A percentile compares a stretch with the other conserved stretches of the same genome.
phyloP scores from a whole-genome alignment of 108 stramenopile genomes.

The Skeletonema menzelii region DNA sequence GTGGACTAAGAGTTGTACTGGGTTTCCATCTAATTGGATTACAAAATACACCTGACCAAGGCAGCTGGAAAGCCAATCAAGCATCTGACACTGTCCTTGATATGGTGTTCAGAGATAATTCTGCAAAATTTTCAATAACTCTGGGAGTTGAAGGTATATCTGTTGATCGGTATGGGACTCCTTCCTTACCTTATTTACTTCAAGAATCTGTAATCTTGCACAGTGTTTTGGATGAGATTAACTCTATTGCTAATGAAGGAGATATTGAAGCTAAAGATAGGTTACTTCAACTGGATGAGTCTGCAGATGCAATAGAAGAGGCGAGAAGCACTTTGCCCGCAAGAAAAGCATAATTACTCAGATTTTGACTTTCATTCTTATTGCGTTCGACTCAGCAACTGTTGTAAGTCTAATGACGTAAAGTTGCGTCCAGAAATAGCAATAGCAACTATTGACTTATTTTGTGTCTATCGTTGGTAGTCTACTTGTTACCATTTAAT shows the following conservation, averaged over 20 bases:
- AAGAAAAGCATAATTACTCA: slow-evolving; percentile 47
- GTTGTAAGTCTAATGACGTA: not conserved
- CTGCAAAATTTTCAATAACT: slow-evolving; percentile 59
- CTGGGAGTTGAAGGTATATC: slow-evolving; percentile 41
- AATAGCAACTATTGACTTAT: not conserved
- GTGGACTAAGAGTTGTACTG: slow-evolving; percentile 67
- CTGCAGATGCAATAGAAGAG: slow-evolving; percentile 43
- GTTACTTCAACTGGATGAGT: slow-evolving; percentile 54
- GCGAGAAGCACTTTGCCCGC: slow-evolving; percentile 66
- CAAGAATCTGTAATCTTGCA: slow-evolving; percentile 82
- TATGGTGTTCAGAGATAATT: slow-evolving; percentile 63
- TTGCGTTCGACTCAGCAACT: no score
- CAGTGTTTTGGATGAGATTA: slow-evolving; percentile 72
- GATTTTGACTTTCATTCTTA: not conserved
- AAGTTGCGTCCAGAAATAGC: not conserved
- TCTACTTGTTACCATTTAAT: not conserved
- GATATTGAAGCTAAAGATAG: slow-evolving; percentile 63
- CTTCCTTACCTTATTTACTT: slow-evolving; percentile 66
- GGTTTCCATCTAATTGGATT: slow-evolving; percentile 69
- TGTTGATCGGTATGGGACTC: slow-evolving; percentile 59
- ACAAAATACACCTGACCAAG: slow-evolving; percentile 64
- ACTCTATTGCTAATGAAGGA: slow-evolving; percentile 48
- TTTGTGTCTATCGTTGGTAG: not conserved
- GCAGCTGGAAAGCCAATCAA: slow-evolving; percentile 59
- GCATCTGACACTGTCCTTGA: slow-evolving; percentile 55